phyloP scores from a whole-genome alignment of 1,284 basidiomycete species.

The Puccinia triticina region DNA sequence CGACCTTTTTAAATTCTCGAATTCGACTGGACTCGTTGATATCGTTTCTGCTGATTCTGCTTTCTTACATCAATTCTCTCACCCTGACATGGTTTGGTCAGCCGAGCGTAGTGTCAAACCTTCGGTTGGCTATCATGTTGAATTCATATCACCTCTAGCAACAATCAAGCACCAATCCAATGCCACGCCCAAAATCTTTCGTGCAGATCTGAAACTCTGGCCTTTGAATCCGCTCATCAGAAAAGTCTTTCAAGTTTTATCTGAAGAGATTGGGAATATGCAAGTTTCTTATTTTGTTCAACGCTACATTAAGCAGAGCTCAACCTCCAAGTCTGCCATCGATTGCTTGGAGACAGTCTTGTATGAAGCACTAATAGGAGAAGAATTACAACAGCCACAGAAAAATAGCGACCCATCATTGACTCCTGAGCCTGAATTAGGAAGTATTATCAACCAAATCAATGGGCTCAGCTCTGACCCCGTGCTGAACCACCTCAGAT shows the following conservation, averaged over 20 bases:
- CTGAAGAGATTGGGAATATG: slow-evolving; percentile 37
- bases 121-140: slow-evolving; percentile 34
- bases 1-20: slow-evolving; percentile 66
- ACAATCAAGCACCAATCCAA: not conserved
- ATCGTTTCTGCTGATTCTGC: slow-evolving; percentile 49
- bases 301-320: slow-evolving; percentile 27
- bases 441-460: slow-evolving; percentile 18
- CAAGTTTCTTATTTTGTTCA: slow-evolving; percentile 26
- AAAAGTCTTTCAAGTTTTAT: slow-evolving; percentile 43
- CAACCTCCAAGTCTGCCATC: not conserved
- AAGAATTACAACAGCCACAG: slow-evolving; percentile 17
- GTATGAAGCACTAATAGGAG: slow-evolving; percentile 32
- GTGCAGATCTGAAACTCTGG: slow-evolving; percentile 43
- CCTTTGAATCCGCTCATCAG: slow-evolving; percentile 27
- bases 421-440: slow-evolving; percentile 11
- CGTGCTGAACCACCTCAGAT: slow-evolving; percentile 18
- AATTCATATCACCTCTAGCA: slow-evolving; percentile 30
- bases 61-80: slow-evolving; percentile 31
- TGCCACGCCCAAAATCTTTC: not conserved
- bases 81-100: slow-evolving; percentile 23
- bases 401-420: not conserved
- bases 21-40: slow-evolving; percentile 31
- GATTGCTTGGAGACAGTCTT: slow-evolving; percentile 25
- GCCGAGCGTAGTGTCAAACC: slow-evolving; percentile 23
- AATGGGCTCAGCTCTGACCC: slow-evolving; percentile 32